phyloP scores from a whole-genome alignment of 306 rosid genomes.

The Ormosia semicastrata region DNA sequence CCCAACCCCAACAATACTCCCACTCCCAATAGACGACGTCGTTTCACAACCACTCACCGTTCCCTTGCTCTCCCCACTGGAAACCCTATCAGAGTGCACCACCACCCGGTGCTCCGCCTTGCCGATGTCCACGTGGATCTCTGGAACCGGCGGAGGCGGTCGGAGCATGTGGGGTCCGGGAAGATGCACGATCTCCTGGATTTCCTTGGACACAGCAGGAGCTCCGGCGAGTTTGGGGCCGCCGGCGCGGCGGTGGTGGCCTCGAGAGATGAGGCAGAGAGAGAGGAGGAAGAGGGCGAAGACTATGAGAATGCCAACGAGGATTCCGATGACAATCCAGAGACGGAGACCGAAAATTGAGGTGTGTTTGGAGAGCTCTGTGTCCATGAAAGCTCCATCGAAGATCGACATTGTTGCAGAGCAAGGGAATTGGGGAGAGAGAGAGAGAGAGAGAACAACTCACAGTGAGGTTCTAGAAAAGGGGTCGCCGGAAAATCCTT shows the following conservation, averaged over 20 bases:
- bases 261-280: slow-evolving; percentile 87
- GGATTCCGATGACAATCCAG: slow-evolving; percentile 94
- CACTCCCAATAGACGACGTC: slow-evolving; percentile 51
- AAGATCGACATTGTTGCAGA: slow-evolving; percentile 58
- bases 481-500: too few species aligned
- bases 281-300: slow-evolving; percentile 80
- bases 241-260: slow-evolving; percentile 33
- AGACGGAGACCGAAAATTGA: slow-evolving; percentile 88
- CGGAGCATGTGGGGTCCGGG: slow-evolving; percentile 52
- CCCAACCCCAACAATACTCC: slow-evolving; percentile 45
- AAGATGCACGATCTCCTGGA: slow-evolving; percentile 66
- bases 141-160: slow-evolving; percentile 31
- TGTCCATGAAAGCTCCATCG: slow-evolving; percentile 73
- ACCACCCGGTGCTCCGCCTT: slow-evolving; percentile 61
- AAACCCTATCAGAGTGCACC: slow-evolving; percentile 54
- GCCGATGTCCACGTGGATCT: slow-evolving; percentile 70
- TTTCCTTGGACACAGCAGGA: slow-evolving; percentile 72
- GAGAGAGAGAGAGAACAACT: too few species aligned
- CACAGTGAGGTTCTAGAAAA: too few species aligned
- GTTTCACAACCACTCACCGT: slow-evolving; percentile 47
- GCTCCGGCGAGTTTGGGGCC: slow-evolving; percentile 19
- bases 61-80: slow-evolving; percentile 82
- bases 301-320: slow-evolving; percentile 76
- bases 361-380: slow-evolving; percentile 76
- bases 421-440: too few species aligned